These are phyloP conservation scores for Boechera stricta DNA, from an alignment of 345 rosid species.

Conservation along the genomic window DNA sequence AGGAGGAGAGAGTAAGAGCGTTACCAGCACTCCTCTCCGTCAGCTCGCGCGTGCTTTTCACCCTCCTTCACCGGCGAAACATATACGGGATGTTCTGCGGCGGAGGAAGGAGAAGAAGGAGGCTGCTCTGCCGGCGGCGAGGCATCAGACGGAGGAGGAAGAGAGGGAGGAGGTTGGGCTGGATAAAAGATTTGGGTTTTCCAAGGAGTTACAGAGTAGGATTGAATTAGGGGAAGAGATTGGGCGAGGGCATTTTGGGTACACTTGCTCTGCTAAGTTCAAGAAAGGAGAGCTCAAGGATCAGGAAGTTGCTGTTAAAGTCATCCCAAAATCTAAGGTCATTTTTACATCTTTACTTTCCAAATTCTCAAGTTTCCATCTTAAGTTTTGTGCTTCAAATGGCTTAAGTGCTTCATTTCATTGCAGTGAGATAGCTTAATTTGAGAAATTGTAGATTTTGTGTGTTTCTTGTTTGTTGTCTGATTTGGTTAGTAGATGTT, in stretches of 20 bases:
- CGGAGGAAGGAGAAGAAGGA: slow-evolving; percentile 58
- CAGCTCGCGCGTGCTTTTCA: slow-evolving; percentile 74
- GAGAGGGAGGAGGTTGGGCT: slow-evolving; percentile 56
- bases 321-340: slow-evolving; percentile 94
- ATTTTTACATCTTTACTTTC: slow-evolving; percentile 3
- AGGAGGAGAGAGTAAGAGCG: slow-evolving; percentile 43
- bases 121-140: slow-evolving; percentile 38
- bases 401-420: not conserved
- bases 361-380: not conserved
- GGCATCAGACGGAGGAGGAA: slow-evolving; percentile 54
- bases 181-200: slow-evolving; percentile 93
- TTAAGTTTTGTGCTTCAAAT: slow-evolving; percentile 3
- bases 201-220: slow-evolving; percentile 68
- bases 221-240: slow-evolving; percentile 85
- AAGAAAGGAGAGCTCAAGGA: slow-evolving; percentile 91
- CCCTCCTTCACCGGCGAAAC: slow-evolving; percentile 97
- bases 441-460: slow-evolving; percentile 10
- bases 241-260: slow-evolving; percentile 98
- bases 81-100: slow-evolving; percentile 74
- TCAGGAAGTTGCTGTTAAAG: slow-evolving; percentile 89
- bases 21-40: slow-evolving; percentile 69
- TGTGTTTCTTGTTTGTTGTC: slow-evolving; percentile 29
- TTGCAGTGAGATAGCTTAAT: not conserved
- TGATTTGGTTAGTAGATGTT: slow-evolving; percentile 18
- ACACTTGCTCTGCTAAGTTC: slow-evolving; percentile 89